These are phyloP conservation scores for Scolecobasidium constrictum DNA, from an alignment of 2,329 filamentous ascomycete genomes.

Conservation along the genomic window DNA sequence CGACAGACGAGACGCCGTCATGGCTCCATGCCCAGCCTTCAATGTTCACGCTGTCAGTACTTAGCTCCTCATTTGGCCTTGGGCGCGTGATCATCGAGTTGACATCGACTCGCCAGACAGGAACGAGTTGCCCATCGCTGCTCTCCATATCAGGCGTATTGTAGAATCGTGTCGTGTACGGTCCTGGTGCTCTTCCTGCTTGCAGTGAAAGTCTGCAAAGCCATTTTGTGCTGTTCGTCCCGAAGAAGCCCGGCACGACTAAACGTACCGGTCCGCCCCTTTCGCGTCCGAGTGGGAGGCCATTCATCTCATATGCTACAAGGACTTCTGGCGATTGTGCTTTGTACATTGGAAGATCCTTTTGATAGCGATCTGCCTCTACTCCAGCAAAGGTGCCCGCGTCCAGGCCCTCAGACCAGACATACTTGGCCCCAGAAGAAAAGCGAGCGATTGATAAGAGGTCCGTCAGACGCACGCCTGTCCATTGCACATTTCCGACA, in stretches of 20 bases:
- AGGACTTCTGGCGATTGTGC: conserved; percentile 17
- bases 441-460: conserved; percentile 14
- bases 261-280: conserved; percentile 21
- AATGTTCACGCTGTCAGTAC: conserved; percentile 7
- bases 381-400: conserved; percentile 17
- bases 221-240: conserved; percentile 24
- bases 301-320: conserved; percentile 20
- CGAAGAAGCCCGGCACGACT: conserved; percentile 22
- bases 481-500: conserved; percentile 25
- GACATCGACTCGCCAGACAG: conserved; percentile 18
- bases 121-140: conserved; percentile 11
- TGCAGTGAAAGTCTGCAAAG: conserved; percentile 16
- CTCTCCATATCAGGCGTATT: conserved; percentile 15
- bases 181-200: conserved; percentile 14
- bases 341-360: conserved; percentile 20
- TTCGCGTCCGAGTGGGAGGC: conserved; percentile 13
- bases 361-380: conserved; percentile 20
- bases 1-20: conserved; percentile 14
- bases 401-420: conserved; percentile 23
- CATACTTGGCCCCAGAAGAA: conserved; percentile 15
- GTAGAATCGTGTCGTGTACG: conserved; percentile 20
- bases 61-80: conserved; percentile 10
- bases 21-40: conserved; percentile 20
- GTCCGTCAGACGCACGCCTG: conserved; percentile 18
- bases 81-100: conserved; percentile 20